Base-by-base conservation (phyloP, 2,329 filamentous ascomycete genomes). In the Escovopsis weberi region DNA sequence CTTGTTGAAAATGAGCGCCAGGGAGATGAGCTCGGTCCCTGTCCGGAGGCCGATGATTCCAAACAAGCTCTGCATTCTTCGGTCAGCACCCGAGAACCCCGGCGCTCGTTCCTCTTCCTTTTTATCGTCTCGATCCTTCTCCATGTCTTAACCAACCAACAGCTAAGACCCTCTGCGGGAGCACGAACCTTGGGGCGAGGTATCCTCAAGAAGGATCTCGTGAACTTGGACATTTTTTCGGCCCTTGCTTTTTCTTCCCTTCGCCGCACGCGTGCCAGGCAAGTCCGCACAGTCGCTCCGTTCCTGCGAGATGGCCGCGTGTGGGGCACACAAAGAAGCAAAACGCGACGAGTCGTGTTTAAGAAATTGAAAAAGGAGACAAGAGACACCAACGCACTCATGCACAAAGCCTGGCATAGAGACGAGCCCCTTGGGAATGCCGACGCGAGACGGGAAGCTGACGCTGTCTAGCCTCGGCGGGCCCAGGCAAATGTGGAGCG, bases 1-100 rank as follows among this genome's bases (percentile, higher is more conserved):
- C 63, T 94, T 94, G 72, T 95, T 95, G 66, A 95, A 80, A 43
- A 93, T 72, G 49, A 94, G 75, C 10, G 83, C 79, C 47, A 91
- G 71, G 4, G 83, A 80, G 54, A 94, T 86, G 55, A 95, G 74
- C 53, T 91, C 85, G 38, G 85, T 81, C 51, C 85, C 88, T 32
- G 85, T 89, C 54, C 85, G 83, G 43, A 95, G 78, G 57, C 83
- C 85, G 68, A 94, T 82, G 55, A 87, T 69, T 58, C 85, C 85
- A 50, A 94, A 75, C 60, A 94, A 89, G 38, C 78, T 81, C 87
- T 94, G 59, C 28, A 33, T 26, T 42, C 26, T 45, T 15, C 26
- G 40, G 43, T 53, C 42, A 54, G 50, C 36, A 33, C 12, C 10
- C 4, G 18, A 19, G 12, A 32, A 18, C 33, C 33, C 23, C 8